These are phyloP conservation scores for Ophiostoma novo-ulmi DNA, from an alignment of 2,329 filamentous ascomycete species.

Conservation along the genomic window DNA sequence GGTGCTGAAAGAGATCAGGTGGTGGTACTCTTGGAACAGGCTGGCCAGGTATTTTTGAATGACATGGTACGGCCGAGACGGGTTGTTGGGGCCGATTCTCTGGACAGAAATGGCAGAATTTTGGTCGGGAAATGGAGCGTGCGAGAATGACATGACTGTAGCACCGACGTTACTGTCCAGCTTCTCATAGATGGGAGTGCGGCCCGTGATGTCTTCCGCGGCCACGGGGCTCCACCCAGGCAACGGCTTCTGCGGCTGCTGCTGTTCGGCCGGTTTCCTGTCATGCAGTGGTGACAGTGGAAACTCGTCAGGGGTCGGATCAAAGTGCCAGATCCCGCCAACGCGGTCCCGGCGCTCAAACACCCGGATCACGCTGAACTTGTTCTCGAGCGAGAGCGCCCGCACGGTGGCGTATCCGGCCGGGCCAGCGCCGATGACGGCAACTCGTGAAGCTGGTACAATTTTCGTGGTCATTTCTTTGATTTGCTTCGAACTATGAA, in stretches of 20 bases:
- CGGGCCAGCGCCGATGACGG: slow-evolving; percentile 23
- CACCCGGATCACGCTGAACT: slow-evolving; percentile 18
- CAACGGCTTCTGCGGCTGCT: not conserved
- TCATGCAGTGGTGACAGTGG: not conserved
- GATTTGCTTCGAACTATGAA: no score
- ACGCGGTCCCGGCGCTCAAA: slow-evolving; percentile 21
- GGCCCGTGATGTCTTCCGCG: slow-evolving; percentile 8
- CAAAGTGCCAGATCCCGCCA: slow-evolving; percentile 19
- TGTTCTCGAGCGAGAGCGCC: slow-evolving; percentile 18
- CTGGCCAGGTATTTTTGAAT: slow-evolving; percentile 50
- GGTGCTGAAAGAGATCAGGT: slow-evolving; percentile 46
- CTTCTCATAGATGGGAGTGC: slow-evolving; percentile 17
- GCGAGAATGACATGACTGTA: slow-evolving; percentile 18
- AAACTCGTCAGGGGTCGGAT: slow-evolving; percentile 14
- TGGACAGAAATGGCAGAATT: slow-evolving; percentile 13
- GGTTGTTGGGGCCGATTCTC: slow-evolving; percentile 47
- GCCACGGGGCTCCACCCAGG: no score
- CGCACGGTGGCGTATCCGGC: slow-evolving; percentile 10
- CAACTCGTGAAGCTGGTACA: slow-evolving; percentile 11
- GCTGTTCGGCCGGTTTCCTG: not conserved
- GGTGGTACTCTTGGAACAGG: slow-evolving; percentile 38
- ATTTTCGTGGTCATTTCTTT: no score
- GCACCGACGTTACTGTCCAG: slow-evolving; percentile 22
- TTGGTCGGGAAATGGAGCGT: slow-evolving; percentile 13
- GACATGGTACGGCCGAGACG: slow-evolving; percentile 56